Evolutionary conservation across 2,329 filamentous ascomycete species (phyloP), one percentile per base, ranked within the genome.

Genomic region (Hymenoscyphus scutula): DNA sequence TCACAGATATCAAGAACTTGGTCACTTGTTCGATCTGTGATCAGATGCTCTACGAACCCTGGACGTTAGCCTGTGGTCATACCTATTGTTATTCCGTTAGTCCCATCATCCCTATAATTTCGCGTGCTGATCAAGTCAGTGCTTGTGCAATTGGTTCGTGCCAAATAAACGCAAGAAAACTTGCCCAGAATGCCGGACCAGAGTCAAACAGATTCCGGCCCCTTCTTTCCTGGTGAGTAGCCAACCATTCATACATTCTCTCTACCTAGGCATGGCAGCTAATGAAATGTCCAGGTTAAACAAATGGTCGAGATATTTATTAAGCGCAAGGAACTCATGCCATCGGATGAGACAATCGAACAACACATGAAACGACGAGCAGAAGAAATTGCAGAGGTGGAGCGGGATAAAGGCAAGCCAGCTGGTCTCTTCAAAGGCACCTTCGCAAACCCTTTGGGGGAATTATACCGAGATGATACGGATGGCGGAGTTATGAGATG

Each of bases 11-110:
- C 65, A 81, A 86, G 67, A 77, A 76, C 32, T 78, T 88, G 34
- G 77, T 88, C 69, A 86, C 85, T 62, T 90, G 88, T 77, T 86
- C 86, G 66, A 86, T 90, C 65, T 90, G 88, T 74, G 83, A 88
- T 67, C 82, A 84, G 61, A 81, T 87, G 56, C 80, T 90, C 57
- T 89, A 89, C 75, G 87, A 90, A 74, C 88, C 88, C 1, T 90
- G 85, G 75, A 87, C 84, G 19, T 80, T 89, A 59, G 80, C 80
- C 6, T 90, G 88, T 69, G 88, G 88, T 3, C 88, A 90, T 73
- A 89, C 87, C 6, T 90, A 89, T 74, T 90, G 88, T 76, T 90
- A 90, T 72, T 84, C 82, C 53, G 83, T 85, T 67, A 74, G 81
- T 75, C 8, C 7, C 37, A 13, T 30, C 41, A 27, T 37, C 17